A percentile compares a stretch with the other conserved stretches of the same genome.
Evolutionary conservation across 2,329 filamentous ascomycete genomes (phyloP).

Genomic region (Calonectria honghensis): DNA sequence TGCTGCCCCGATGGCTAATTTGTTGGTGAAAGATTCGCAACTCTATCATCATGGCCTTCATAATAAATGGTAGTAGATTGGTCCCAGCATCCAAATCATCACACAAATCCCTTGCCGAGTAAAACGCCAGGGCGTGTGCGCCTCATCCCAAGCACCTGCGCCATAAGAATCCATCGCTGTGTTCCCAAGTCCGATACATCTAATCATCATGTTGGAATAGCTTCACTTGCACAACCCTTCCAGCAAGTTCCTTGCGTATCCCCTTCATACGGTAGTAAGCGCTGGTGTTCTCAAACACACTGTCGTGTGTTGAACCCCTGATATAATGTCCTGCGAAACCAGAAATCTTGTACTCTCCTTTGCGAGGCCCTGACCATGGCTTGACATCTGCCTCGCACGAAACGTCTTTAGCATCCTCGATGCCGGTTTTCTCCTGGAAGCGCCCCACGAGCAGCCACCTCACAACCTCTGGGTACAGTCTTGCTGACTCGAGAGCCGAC

Average conservation of each 20-base stretch:
- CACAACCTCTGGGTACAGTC: slow-evolving; percentile 41
- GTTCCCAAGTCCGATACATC: background rate
- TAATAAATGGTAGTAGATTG: background rate
- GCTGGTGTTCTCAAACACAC: slow-evolving; percentile 24
- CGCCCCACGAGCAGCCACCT: slow-evolving; percentile 49
- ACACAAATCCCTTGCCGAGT: background rate
- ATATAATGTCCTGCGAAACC: slow-evolving; percentile 32
- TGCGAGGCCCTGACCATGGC: slow-evolving; percentile 47
- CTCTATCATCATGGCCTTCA: background rate
- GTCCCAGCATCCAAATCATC: background rate
- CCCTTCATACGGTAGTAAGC: slow-evolving; percentile 25
- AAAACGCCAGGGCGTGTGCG: slow-evolving; percentile 10
- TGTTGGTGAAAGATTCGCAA: background rate
- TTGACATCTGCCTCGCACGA: background rate
- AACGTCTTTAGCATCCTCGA: slow-evolving; percentile 23
- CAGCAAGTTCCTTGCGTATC: slow-evolving; percentile 32
- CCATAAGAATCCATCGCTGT: slow-evolving; percentile 9
- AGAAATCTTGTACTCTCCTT: slow-evolving; percentile 39
- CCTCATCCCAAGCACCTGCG: slow-evolving; percentile 7
- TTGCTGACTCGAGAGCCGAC: slow-evolving; percentile 43
- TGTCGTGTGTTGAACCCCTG: background rate
- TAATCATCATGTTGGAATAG: slow-evolving; percentile 34
- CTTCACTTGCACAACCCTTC: slow-evolving; percentile 38
- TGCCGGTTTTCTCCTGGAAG: slow-evolving; percentile 38
- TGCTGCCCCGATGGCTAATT: background rate